Evolutionary conservation across 2,329 filamentous ascomycete species (phyloP), one percentile per base, ranked within the genome.

Genomic region (Thelonectria discophora): DNA sequence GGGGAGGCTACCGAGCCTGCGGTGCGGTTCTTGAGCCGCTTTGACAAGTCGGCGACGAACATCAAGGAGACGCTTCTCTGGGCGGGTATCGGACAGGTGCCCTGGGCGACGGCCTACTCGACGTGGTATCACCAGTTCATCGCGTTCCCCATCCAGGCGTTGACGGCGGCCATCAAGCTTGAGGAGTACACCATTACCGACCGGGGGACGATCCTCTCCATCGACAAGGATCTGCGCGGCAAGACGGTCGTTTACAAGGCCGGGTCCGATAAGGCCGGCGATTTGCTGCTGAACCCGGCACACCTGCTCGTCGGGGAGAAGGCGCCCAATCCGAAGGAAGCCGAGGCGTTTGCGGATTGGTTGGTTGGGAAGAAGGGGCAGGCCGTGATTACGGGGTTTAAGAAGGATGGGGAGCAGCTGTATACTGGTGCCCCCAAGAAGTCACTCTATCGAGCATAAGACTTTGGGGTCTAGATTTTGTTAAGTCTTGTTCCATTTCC

Each of bases 31-130:
- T 68, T 82, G 11, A 78, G 72, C 30, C 75, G 81, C 1, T 83
- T 76, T 51, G 81, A 83, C 62, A 83, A 82, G 66, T 82, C 79
- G 2, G 81, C 81, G 0, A 82, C 79, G 3, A 83, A 82, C 60
- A 81, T 83, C 51, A 81, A 81, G 60, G 81, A 83, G 53, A 78
- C 78, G 0, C 64, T 75, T 39, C 68, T 82, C 3, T 84, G 80
- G 80, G 74, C 79, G 4, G 69, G 71, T 0, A 81, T 83, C 34
- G 81, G 80, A 5, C 81, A 82, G 67, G 62, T 79, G 3, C 80
- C 80, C 0, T 83, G 81, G 81, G 77, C 79, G 0, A 75, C 75
- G 1, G 71, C 75, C 4, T 78, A 78, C 65, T 80, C 80, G 0
- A 77, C 73, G 1, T 83, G 80, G 81, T 83, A 83, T 52, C 80